A percentile compares a stretch with the other conserved stretches of the same genome.
Evolutionary conservation across 345 rosid genomes (phyloP).

Genomic region (Luvunga scandens): DNA sequence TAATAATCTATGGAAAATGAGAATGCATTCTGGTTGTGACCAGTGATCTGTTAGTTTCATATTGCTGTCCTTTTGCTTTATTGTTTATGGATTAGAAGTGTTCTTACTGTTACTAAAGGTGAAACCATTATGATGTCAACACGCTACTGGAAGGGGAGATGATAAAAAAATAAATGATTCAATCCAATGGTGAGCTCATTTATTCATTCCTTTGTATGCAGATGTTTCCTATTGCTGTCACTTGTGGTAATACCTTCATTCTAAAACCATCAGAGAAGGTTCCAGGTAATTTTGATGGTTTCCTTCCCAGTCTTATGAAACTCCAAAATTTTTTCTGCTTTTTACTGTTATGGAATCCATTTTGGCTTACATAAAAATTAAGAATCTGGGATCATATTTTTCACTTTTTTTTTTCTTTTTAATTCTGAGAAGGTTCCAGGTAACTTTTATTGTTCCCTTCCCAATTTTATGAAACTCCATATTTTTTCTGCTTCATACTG

Average conservation of each 20-base stretch:
- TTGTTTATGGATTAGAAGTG: neutral
- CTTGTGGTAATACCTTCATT: constrained; percentile 92
- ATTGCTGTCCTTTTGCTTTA: neutral
- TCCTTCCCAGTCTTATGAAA: neutral
- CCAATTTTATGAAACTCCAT: neutral
- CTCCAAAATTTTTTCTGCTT: neutral
- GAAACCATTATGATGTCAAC: neutral
- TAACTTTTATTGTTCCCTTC: constrained; percentile 18
- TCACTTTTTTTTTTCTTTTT: neutral
- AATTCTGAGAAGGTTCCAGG: constrained; percentile 82
- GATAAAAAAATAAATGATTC: neutral
- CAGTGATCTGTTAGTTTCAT: neutral
- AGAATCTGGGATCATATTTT: neutral
- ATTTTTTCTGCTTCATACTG: neutral
- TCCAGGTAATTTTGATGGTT: constrained; percentile 54
- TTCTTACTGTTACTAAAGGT: neutral
- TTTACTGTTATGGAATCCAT: neutral
- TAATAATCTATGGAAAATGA: neutral
- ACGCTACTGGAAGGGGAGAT: neutral
- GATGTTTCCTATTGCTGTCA: constrained; percentile 96
- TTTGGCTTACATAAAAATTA: neutral
- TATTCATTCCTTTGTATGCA: constrained; percentile 33
- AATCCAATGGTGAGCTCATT: neutral
- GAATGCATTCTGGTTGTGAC: neutral
- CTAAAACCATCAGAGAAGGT: constrained; percentile 97